Conservation (phyloP, 306 rosid species). For the Medicago lupulina region DNA sequence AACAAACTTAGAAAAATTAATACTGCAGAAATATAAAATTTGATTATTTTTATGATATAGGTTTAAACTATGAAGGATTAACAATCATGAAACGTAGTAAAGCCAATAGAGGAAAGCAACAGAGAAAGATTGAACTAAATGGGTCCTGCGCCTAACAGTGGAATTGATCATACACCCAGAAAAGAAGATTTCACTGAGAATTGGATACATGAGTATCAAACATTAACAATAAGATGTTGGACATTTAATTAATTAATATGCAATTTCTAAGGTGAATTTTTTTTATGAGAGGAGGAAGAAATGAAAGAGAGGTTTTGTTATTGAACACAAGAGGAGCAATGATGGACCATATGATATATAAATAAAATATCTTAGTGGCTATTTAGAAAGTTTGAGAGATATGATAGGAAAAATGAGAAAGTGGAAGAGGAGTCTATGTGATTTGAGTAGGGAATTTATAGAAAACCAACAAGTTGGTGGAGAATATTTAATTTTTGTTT, state of each 20-base stretch:
- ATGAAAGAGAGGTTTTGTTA: slow-evolving; percentile 7
- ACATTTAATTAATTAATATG: slow-evolving; percentile 55
- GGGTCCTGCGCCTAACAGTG: slow-evolving; percentile 88
- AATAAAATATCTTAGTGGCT: slow-evolving; percentile 29
- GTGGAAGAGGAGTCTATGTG: slow-evolving; percentile 46
- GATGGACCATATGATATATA: slow-evolving; percentile 34
- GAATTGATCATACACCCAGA: slow-evolving; percentile 94
- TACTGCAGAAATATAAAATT: slow-evolving; percentile 32
- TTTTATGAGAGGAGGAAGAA: background rate
- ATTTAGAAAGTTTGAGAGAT: slow-evolving; percentile 17
- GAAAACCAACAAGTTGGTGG: slow-evolving; percentile 44
- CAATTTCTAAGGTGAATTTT: background rate
- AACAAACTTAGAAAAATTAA: slow-evolving; percentile 25
- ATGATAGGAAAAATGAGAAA: slow-evolving; percentile 26
- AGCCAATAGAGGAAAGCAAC: slow-evolving; percentile 94
- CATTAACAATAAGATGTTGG: slow-evolving; percentile 68
- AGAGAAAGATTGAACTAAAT: slow-evolving; percentile 97
- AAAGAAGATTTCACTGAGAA: slow-evolving; percentile 79
- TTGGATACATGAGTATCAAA: slow-evolving; percentile 91
- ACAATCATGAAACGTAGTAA: slow-evolving; percentile 89
- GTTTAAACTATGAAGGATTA: background rate
- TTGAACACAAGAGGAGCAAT: slow-evolving; percentile 29
- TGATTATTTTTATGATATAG: slow-evolving; percentile 10
- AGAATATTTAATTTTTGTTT: slow-evolving; percentile 17
- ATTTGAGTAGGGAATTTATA: slow-evolving; percentile 61